These are phyloP conservation scores for Cyberlindnera bimundalis DNA, from an alignment of 805 yeast genomes.

Conservation along the genomic window DNA sequence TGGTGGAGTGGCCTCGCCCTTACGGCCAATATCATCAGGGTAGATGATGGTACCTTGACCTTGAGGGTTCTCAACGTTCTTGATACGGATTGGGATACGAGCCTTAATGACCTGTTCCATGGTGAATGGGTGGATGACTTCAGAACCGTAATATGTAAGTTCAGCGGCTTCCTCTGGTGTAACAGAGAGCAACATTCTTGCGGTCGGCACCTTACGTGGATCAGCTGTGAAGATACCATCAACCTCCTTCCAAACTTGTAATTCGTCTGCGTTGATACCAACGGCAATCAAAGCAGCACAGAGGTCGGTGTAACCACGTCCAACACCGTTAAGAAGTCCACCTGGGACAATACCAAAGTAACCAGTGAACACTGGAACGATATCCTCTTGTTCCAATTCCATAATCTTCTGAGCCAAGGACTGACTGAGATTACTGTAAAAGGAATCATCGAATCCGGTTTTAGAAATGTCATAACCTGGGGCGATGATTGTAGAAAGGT, in stretches of 20 bases:
- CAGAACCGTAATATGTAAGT: conserved; percentile 95
- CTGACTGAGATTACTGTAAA: conserved; percentile 54
- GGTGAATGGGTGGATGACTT: conserved; percentile 97
- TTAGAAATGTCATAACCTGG: conserved; percentile 49
- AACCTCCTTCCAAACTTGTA: conserved; percentile 98
- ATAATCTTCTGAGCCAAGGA: conserved; percentile 49
- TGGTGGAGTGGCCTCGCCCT: conserved; percentile 89
- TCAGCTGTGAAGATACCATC: conserved; percentile 99
- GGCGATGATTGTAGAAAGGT: conserved; percentile 71
- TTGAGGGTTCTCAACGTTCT: conserved; percentile 90
- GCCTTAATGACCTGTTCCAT: conserved; percentile 99
- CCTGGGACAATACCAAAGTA: conserved; percentile 96
- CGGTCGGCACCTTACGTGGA: conserved; percentile 91
- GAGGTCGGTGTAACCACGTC: conserved; percentile 95
- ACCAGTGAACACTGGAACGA: conserved; percentile 91
- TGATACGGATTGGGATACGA: conserved; percentile 92
- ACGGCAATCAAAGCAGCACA: conserved; percentile 97
- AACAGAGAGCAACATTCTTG: conserved; percentile 78
- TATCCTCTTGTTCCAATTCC: conserved; percentile 35
- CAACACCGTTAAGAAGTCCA: conserved; percentile 87
- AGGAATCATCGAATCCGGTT: conserved; percentile 61
- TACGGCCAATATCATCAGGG: conserved; percentile 83
- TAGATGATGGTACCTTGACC: conserved; percentile 93
- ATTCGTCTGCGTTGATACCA: conserved; percentile 85
- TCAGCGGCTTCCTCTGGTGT: conserved; percentile 99